These are phyloP conservation scores for Obelidium mucronatum DNA, from an alignment of 192 early-diverging fungal species.

Conservation along the genomic window DNA sequence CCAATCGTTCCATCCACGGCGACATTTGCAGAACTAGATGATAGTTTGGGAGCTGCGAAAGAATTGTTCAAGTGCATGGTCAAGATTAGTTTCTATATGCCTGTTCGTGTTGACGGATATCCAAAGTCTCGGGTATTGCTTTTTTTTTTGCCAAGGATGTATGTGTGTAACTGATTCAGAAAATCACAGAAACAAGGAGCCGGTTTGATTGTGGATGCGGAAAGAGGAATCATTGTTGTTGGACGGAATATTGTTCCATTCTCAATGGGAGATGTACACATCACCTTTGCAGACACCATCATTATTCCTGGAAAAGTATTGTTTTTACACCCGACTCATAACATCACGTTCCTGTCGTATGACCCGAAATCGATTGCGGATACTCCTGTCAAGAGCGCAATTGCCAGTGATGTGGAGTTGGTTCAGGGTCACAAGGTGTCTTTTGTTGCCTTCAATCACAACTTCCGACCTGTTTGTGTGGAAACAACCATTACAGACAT, in stretches of 20 bases:
- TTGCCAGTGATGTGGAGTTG: slow-evolving; percentile 63
- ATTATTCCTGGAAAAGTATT: slow-evolving; percentile 84
- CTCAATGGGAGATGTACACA: slow-evolving; percentile 76
- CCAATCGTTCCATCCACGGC: slow-evolving; percentile 71
- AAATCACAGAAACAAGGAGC: slow-evolving; percentile 64
- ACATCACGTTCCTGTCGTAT: slow-evolving; percentile 85
- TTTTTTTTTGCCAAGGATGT: no score
- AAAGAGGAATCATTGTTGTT: slow-evolving; percentile 81
- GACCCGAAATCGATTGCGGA: slow-evolving; percentile 76
- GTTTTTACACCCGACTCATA: slow-evolving; percentile 88
- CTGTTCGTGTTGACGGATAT: slow-evolving; percentile 77
- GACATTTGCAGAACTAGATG: slow-evolving; percentile 73
- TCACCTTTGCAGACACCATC: slow-evolving; percentile 89
- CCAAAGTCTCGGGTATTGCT: slow-evolving; percentile 54
- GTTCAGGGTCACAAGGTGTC: slow-evolving; percentile 61
- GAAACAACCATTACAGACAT: slow-evolving; percentile 64
- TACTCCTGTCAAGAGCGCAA: slow-evolving; percentile 72
- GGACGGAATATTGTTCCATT: slow-evolving; percentile 83
- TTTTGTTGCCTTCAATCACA: slow-evolving; percentile 60
- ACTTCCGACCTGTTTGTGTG: slow-evolving; percentile 56
- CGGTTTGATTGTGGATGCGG: slow-evolving; percentile 81
- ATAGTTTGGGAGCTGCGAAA: slow-evolving; percentile 74
- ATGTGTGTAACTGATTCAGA: slow-evolving; percentile 5
- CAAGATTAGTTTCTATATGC: slow-evolving; percentile 81
- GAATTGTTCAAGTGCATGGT: slow-evolving; percentile 83